Conservation (phyloP, 2,329 filamentous ascomycete genomes). For the Trichoderma semiorbis region DNA sequence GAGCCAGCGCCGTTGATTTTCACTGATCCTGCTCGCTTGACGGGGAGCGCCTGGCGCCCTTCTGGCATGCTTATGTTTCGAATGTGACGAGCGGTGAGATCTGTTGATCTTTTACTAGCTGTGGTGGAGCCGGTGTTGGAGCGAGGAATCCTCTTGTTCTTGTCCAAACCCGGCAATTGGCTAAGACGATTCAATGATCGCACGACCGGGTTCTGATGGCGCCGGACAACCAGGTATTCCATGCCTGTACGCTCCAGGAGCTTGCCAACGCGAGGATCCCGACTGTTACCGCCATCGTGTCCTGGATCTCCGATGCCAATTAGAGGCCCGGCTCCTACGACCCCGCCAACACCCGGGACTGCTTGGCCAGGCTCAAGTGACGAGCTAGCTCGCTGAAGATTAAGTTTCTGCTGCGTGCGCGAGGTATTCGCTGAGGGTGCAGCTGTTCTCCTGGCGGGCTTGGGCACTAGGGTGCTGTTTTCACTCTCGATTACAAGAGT, state of each 20-base stretch:
- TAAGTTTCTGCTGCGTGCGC: slow-evolving; percentile 71
- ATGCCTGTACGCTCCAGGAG: slow-evolving; percentile 67
- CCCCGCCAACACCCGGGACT: slow-evolving; percentile 34
- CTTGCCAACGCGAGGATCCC: slow-evolving; percentile 61
- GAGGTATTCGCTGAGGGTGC: slow-evolving; percentile 53
- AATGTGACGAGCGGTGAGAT: slow-evolving; percentile 32
- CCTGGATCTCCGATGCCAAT: slow-evolving; percentile 52
- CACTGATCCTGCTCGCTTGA: slow-evolving; percentile 36
- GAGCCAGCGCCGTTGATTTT: slow-evolving; percentile 40
- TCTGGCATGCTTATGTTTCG: slow-evolving; percentile 40
- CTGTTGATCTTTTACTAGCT: slow-evolving; percentile 36
- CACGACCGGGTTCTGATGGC: slow-evolving; percentile 68
- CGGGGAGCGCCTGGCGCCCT: slow-evolving; percentile 29
- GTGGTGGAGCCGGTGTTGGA: slow-evolving; percentile 35
- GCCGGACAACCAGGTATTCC: slow-evolving; percentile 70
- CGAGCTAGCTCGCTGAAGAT: slow-evolving; percentile 70
- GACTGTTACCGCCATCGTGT: slow-evolving; percentile 49
- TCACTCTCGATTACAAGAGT: slow-evolving; percentile 32
- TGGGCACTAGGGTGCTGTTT: slow-evolving; percentile 47
- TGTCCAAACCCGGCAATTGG: slow-evolving; percentile 50
- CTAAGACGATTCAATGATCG: slow-evolving; percentile 52
- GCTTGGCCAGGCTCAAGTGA: slow-evolving; percentile 62
- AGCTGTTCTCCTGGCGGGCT: slow-evolving; percentile 38
- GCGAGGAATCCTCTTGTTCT: slow-evolving; percentile 47
- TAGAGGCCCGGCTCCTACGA: slow-evolving; percentile 44